Conservation (phyloP, 768 basidiomycete species). For the Peribolospora baueri region DNA sequence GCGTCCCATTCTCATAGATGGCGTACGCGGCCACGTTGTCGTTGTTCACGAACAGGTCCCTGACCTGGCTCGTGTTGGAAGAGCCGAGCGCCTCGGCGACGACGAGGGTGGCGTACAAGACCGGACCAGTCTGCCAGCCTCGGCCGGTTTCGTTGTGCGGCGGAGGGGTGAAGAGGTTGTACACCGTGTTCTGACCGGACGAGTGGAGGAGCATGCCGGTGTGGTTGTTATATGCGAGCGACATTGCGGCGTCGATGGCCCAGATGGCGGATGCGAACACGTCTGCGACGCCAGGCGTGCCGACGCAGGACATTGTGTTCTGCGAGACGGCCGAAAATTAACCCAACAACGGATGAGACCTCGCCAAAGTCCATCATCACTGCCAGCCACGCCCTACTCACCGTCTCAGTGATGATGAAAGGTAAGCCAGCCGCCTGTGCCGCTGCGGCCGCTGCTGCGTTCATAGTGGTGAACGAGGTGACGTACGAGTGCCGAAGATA, state of each 20-base stretch:
- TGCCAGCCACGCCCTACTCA: no score
- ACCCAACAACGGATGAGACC: no score
- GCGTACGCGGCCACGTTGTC: slow-evolving; percentile 36
- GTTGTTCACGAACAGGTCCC: slow-evolving; percentile 36
- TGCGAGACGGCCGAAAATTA: no score
- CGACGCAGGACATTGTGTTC: slow-evolving; percentile 33
- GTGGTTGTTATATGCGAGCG: slow-evolving; percentile 34
- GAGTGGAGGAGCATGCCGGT: slow-evolving; percentile 30
- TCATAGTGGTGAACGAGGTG: no score
- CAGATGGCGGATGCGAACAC: slow-evolving; percentile 37
- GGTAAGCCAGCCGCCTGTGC: no score
- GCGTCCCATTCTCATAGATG: slow-evolving; percentile 44
- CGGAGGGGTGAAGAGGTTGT: slow-evolving; percentile 35
- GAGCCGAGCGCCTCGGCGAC: slow-evolving; percentile 47
- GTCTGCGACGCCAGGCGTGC: slow-evolving; percentile 33
- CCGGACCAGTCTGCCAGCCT: slow-evolving; percentile 48
- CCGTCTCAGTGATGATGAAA: no score
- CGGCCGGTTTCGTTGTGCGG: slow-evolving; percentile 34
- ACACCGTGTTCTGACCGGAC: slow-evolving; percentile 31
- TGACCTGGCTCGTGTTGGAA: slow-evolving; percentile 36
- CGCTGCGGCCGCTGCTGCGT: no score
- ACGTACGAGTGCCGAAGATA: no score
- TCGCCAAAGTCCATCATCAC: no score
- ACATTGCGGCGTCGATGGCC: slow-evolving; percentile 37
- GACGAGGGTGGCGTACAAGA: slow-evolving; percentile 49